phyloP scores from a whole-genome alignment of 192 early-diverging fungal species.

The Coemansia sp. region DNA sequence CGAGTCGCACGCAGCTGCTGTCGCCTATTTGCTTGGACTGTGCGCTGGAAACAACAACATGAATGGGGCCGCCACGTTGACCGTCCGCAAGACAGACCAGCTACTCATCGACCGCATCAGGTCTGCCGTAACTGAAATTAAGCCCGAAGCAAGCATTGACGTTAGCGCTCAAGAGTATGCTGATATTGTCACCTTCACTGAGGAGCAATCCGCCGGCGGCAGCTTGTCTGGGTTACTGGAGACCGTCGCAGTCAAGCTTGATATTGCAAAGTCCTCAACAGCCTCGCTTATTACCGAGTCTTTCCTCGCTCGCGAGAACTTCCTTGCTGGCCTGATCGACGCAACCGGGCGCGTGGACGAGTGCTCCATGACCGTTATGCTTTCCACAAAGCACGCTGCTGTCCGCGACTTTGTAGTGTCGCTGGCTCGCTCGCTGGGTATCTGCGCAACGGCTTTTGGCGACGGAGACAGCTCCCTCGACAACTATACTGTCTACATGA shows the following conservation, averaged over 20 bases:
- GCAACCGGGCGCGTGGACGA: constrained; percentile 15
- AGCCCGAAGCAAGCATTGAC: background rate
- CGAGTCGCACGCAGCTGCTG: constrained; percentile 3
- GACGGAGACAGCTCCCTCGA: constrained; percentile 1
- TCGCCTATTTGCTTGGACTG: constrained; percentile 38
- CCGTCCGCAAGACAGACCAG: background rate
- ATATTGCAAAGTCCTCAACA: background rate
- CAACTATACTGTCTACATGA: constrained; percentile 9
- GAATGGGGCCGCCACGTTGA: background rate
- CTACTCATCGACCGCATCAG: constrained; percentile 17
- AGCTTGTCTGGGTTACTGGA: background rate
- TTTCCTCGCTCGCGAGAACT: constrained; percentile 36
- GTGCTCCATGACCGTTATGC: background rate
- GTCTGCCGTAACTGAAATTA: too few species aligned
- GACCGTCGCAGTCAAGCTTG: background rate
- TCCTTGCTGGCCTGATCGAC: constrained; percentile 44
- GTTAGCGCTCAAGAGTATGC: background rate
- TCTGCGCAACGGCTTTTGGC: background rate
- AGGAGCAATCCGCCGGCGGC: background rate
- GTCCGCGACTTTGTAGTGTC: constrained; percentile 13
- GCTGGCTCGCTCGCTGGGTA: constrained; percentile 22
- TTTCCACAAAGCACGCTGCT: background rate
- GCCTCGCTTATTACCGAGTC: background rate
- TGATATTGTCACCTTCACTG: background rate
- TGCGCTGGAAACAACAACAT: constrained; percentile 12